These are phyloP conservation scores for Helotiales sp. DNA, from an alignment of 2,329 filamentous ascomycete genomes.

Conservation along the genomic window DNA sequence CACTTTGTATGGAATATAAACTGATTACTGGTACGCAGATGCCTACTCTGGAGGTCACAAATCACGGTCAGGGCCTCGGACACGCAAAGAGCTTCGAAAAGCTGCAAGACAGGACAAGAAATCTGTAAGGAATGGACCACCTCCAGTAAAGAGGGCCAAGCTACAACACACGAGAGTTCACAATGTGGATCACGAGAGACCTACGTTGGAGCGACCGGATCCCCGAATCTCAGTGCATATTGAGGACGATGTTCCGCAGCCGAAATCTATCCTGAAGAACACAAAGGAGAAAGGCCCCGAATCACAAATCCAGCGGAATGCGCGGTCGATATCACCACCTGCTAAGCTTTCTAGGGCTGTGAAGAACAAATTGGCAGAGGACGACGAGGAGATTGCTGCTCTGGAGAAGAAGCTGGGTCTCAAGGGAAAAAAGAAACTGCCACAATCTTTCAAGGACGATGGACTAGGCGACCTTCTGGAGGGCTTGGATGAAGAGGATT, in stretches of 20 bases:
- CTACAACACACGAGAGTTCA: conserved; percentile 15
- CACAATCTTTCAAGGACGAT: conserved; percentile 76
- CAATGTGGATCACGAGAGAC: conserved; percentile 1
- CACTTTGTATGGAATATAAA: not conserved
- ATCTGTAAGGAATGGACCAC: conserved; percentile 25
- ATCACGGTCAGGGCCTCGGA: conserved; percentile 14
- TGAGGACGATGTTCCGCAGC: conserved; percentile 11
- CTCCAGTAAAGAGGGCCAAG: conserved; percentile 30
- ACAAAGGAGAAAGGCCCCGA: conserved; percentile 25
- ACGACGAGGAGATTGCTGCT: conserved; percentile 85
- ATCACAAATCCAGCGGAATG: not conserved
- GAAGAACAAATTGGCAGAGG: conserved; percentile 69
- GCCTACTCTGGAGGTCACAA: conserved; percentile 23
- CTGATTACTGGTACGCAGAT: conserved; percentile 18
- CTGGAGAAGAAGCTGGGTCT: conserved; percentile 88
- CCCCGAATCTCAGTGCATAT: conserved; percentile 1
- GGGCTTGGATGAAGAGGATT: conserved; percentile 55
- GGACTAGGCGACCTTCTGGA: conserved; percentile 78
- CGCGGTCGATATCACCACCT: conserved; percentile 20
- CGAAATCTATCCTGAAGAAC: conserved; percentile 33
- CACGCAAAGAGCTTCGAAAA: conserved; percentile 37
- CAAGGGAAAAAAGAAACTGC: conserved; percentile 69
- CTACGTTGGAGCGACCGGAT: not conserved
- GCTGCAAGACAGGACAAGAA: conserved; percentile 34
- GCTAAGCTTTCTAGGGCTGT: conserved; percentile 37